Evolutionary conservation across 257 asterid genomes (phyloP).

Genomic region (Fraxinus americana): DNA sequence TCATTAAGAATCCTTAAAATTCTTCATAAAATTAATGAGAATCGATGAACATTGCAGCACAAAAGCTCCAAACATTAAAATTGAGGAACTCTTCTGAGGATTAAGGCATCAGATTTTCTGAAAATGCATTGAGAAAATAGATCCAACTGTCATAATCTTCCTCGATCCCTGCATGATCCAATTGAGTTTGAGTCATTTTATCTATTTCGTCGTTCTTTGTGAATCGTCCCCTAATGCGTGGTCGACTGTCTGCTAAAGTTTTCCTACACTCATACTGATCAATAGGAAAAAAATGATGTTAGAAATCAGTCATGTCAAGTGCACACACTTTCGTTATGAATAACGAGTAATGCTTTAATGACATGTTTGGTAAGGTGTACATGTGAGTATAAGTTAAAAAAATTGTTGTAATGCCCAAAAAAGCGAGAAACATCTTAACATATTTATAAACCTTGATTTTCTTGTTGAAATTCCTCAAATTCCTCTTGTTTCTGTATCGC

Average conservation of each 20-base stretch:
- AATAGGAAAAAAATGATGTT: background rate
- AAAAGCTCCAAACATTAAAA: conserved; percentile 48
- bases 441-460: conserved; percentile 65
- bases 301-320: background rate
- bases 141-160: conserved; percentile 71
- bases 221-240: conserved; percentile 83
- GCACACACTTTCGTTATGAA: background rate
- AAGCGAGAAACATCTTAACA: too few species aligned
- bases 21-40: background rate
- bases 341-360: too few species aligned
- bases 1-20: background rate
- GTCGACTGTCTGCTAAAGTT: conserved; percentile 86
- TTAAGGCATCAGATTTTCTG: conserved; percentile 57
- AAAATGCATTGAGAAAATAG: conserved; percentile 63
- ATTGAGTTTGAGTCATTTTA: conserved; percentile 44
- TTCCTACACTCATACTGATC: conserved; percentile 89
- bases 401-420: too few species aligned
- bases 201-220: conserved; percentile 73
- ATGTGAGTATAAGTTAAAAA: too few species aligned
- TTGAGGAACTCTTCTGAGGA: conserved; percentile 33
- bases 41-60: background rate
- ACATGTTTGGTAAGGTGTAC: background rate
- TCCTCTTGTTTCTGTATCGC: conserved; percentile 83
- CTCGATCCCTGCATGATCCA: conserved; percentile 46
- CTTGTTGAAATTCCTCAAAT: conserved; percentile 84